Percentiles rank a stretch among this genome's conserved stretches.
Conservation (phyloP, 441 rosid species). For the Populus hybrid region DNA sequence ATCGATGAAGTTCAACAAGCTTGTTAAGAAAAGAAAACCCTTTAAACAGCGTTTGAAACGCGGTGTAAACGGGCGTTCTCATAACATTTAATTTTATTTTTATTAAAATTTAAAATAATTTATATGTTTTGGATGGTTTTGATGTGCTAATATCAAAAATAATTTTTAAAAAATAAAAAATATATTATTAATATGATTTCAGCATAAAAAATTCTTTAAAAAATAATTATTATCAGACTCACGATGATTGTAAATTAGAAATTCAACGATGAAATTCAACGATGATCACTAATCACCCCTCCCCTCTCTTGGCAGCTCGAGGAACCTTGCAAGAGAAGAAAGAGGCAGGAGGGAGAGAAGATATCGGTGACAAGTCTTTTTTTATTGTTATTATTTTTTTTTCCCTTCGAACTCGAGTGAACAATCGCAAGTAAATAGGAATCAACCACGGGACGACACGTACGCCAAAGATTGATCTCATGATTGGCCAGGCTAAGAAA, state of each 20-base stretch:
- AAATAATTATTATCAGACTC: fast-evolving
- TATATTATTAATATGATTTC: too few species aligned
- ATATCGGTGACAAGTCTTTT: not conserved
- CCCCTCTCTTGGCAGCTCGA: not conserved
- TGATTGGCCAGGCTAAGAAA: not conserved
- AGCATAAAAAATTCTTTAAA: too few species aligned
- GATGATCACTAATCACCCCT: not conserved
- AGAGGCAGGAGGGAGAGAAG: not conserved
- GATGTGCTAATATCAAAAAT: too few species aligned
- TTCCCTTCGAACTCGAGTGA: not conserved
- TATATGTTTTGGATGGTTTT: too few species aligned
- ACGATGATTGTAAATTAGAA: not conserved
- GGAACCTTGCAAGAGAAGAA: not conserved
- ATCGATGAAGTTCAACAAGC: too few species aligned
- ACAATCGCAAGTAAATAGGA: not conserved
- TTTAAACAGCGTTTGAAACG: too few species aligned
- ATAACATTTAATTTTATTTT: too few species aligned
- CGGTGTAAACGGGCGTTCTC: fast-evolving
- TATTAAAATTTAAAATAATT: too few species aligned
- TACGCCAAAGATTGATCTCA: not conserved
- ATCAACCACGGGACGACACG: not conserved
- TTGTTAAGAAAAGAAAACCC: not conserved
- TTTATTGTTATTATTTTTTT: not conserved
- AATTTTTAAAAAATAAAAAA: too few species aligned
- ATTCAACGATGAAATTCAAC: not conserved